These are phyloP conservation scores for Carex parvula DNA, from an alignment of 176 grass and related monocot genomes.

Conservation along the genomic window DNA sequence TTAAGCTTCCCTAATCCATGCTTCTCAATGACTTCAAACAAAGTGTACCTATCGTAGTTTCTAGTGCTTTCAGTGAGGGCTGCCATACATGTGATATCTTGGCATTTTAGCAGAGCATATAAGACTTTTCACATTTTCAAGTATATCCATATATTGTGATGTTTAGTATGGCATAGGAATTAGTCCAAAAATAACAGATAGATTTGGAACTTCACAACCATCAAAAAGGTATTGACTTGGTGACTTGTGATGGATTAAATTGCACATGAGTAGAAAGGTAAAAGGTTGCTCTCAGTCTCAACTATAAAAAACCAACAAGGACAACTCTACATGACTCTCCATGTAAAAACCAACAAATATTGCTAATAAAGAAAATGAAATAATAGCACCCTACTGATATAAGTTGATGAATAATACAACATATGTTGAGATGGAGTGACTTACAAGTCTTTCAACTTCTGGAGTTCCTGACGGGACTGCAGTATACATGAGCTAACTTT, in stretches of 20 bases:
- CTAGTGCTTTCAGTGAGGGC: neutral
- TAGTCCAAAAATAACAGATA: neutral
- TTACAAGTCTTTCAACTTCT: conserved; percentile 76
- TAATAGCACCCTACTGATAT: neutral
- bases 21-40: neutral
- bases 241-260: neutral
- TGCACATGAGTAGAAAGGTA: neutral
- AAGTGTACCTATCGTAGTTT: neutral
- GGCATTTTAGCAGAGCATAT: neutral
- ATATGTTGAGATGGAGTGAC: conserved; percentile 23
- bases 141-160: neutral
- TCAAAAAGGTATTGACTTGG: neutral
- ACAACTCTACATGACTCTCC: neutral
- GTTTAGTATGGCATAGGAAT: neutral
- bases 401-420: neutral
- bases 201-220: neutral
- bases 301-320: neutral
- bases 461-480: conserved; percentile 43
- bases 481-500: conserved; percentile 15
- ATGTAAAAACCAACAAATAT: conserved; percentile 1
- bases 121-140: neutral
- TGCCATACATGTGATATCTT: neutral
- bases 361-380: conserved; percentile 12
- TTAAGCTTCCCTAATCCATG: no score
- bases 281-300: neutral